phyloP scores from a whole-genome alignment of 1,284 basidiomycete species.

The Flammula alnicola region DNA sequence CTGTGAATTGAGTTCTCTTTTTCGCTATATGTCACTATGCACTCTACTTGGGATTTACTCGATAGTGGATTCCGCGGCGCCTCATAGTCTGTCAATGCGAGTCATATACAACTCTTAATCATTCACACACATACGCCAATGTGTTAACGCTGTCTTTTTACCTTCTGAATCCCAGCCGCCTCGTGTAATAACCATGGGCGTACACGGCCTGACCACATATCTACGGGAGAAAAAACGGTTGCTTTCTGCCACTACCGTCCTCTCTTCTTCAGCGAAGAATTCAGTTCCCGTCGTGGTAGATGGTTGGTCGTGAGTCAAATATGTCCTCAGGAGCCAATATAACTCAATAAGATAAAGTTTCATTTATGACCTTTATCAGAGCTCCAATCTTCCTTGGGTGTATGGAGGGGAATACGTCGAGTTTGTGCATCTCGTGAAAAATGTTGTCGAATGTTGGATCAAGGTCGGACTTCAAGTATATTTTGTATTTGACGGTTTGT shows the following conservation, averaged over 20 bases:
- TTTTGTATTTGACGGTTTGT: conserved; percentile 92
- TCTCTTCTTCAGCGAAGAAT: conserved; percentile 34
- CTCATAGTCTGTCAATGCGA: too few relatives aligned
- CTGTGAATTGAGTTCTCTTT: too few relatives aligned
- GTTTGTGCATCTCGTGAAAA: conserved; percentile 57
- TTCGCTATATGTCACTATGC: too few relatives aligned
- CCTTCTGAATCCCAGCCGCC: neutral
- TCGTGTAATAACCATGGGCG: conserved; percentile 61
- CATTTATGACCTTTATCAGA: conserved; percentile 73
- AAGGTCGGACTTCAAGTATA: conserved; percentile 73
- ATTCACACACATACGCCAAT: too few relatives aligned
- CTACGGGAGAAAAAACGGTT: conserved; percentile 72
- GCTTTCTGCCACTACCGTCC: conserved; percentile 56
- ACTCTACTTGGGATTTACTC: too few relatives aligned
- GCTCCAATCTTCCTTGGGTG: conserved; percentile 76
- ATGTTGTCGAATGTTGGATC: conserved; percentile 72
- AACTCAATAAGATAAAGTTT: conserved; percentile 53
- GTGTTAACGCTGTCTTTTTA: conserved; percentile 1
- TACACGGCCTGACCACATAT: conserved; percentile 81
- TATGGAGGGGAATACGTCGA: conserved; percentile 83
- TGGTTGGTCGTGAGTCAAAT: conserved; percentile 82
- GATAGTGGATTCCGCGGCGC: too few relatives aligned
- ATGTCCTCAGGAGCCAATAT: neutral
- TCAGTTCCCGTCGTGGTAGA: conserved; percentile 69
- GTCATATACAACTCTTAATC: too few relatives aligned